Base-by-base conservation (phyloP, 2,329 filamentous ascomycete species). In the Penicillium sp. region DNA sequence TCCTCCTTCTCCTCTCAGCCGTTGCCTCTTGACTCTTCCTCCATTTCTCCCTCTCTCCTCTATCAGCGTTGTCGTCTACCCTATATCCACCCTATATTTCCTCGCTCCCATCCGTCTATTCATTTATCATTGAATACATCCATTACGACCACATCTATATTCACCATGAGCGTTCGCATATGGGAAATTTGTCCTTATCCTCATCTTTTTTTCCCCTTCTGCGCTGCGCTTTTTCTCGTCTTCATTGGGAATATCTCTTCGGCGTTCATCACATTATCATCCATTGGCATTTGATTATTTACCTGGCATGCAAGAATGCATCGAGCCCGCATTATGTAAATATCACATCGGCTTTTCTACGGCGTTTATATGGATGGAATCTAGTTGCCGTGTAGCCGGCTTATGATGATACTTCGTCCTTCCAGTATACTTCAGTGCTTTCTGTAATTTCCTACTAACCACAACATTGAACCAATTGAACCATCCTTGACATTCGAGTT, bases 251-350 rank as follows among this genome's bases (percentile, higher is more conserved):
- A 31, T 13, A 46, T 31, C 11, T 19, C 19, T 49, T 29, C 10
- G 41, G 41, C 41, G 41, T 45, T 35, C 47, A 50, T 50, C 16
- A 46, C 29, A 34, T 38, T 45, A 25, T 16, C 29, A 43, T 36
- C 31, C 36, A 37, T 12, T 38, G 33, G 43, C 43, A 50, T 47
- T 50, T 25, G 33, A 18, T 43, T 37, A 18, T 43, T 37, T 49
- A n/a, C 42, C 31, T 47, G 48, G 27, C 36, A 46, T 45, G 35
- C 41, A 39, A 39, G 10, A 28, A 44, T 37, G 47, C 48, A 46
- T 50, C 35, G 25, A 50, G 31, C 41, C 47, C 22, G 37, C 43
- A 37, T 50, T 41, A 37, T 50, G 50, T 52, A 44, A 22, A 49
- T 52, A 49, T 53, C 14, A 22, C 31, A 30, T 19, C 27, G n/a